Base-by-base conservation (phyloP, 768 basidiomycete genomes). In the Saitozyma podzolica region DNA sequence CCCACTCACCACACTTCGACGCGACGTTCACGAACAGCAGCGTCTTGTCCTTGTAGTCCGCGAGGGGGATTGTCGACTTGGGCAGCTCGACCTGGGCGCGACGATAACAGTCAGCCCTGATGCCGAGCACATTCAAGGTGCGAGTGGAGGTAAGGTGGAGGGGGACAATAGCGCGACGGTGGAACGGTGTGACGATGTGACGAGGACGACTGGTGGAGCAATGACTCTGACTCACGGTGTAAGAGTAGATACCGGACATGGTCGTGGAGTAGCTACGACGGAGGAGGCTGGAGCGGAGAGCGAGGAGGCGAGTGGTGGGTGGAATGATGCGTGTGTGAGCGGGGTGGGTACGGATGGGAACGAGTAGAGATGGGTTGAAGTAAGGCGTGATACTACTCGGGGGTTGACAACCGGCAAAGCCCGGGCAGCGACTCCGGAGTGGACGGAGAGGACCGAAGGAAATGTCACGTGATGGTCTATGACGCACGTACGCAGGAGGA, bases 11-110 rank as follows among this genome's bases (percentile, higher is more conserved):
- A 47, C 79, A 80, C 51, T 72, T 72, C 49, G 73, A 75, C 9
- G 79, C 79, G 43, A 78, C 76, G 61, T 80, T 80, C 63, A 80
- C 79, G 50, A 80, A 72, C 20, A 80, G 55, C 45, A 80, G 66
- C 13, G 71, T 69, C 68, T 78, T 75, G 57, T 72, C 73, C 52
- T 78, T 75, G 62, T 63, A 55, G 3, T 75, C 72, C 13, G 63
- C 50, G 8, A 78, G 59, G 29, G 77, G 64, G 54, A 75, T 58
- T 5, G 62, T 54, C 3, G 64, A 60, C 50, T 72, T 72, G 43
- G 74, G 74, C 10, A 72, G 61, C 52, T 77, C 75, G 50, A 78
- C 68, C 77, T 78, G 52, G 1, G 11, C 37, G 42, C 4, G 40
- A 50, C 9, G 29, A 17, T 10, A 19, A 10, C 47, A 54, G 40